Evolutionary conservation across 805 yeast species (phyloP), one percentile per base, ranked within the genome.

Genomic region (Blastobotrys mokoenaii): DNA sequence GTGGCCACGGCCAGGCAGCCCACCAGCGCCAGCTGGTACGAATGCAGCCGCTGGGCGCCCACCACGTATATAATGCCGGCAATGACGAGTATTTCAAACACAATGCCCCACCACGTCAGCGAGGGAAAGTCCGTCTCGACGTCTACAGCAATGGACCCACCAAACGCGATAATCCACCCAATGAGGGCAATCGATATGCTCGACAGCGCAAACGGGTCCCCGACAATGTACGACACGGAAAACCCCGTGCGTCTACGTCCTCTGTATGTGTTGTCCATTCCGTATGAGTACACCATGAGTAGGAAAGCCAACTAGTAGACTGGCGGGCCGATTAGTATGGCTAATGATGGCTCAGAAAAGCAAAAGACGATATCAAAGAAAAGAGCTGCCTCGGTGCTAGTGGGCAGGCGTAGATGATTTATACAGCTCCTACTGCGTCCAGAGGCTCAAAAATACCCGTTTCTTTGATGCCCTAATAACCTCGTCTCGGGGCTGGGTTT

Each of bases 81-180:
- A 16, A 84, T 71, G 36, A 86, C 53, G 27, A 85, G 50, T 16
- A 88, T 68, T 64, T 90, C 80, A 59, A 78, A 93, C 1, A 84
- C 89, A 4, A 93, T 63, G 1, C 95, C 95, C 98, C 98, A 93
- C 98, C 98, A 90, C 3, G 93, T 77, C 64, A 90, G 84, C 52
- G 78, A 76, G 1, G 97, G 96, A 59, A 82, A 86, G 12, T 65
- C 62, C 20, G 54, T 46, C 15, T 63, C 60, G 14, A 40, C 41
- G 22, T 46, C 49, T 14, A 70, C 70, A 5, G 78, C 79, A 15
- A 84, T 79, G 12, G 95, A 84, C 1, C 97, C 97, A 1, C 83
- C 94, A 45, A 93, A 72, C 8, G 95, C 85, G 42, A 93, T 76
- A 47, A 87, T 69, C 97, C 97, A 90, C 12, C 95, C 77, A 20